Conservation (phyloP, 2,329 filamentous ascomycete genomes). For the Alternaria gaisen region DNA sequence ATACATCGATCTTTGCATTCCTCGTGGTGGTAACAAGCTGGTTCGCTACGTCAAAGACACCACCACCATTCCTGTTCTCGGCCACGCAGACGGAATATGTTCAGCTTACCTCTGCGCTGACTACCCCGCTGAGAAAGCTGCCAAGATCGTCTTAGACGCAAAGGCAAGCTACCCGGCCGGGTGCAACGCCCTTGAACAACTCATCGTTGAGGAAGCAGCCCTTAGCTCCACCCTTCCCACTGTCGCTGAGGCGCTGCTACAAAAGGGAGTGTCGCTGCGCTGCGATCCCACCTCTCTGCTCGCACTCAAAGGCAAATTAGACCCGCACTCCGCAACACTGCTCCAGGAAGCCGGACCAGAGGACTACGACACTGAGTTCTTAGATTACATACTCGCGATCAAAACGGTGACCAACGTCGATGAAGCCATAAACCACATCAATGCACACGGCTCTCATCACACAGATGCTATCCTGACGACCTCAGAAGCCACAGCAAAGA, state of each 20-base stretch:
- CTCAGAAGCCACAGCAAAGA: conserved; percentile 72
- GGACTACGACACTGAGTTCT: conserved; percentile 90
- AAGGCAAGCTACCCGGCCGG: conserved; percentile 96
- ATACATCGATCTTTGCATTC: conserved; percentile 94
- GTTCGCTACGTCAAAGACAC: conserved; percentile 88
- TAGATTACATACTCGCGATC: conserved; percentile 83
- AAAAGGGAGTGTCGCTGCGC: conserved; percentile 80
- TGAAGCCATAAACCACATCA: conserved; percentile 86
- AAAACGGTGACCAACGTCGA: conserved; percentile 74
- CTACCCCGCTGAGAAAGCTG: conserved; percentile 75
- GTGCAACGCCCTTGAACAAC: conserved; percentile 92
- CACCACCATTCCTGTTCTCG: conserved; percentile 93
- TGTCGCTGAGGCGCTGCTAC: conserved; percentile 77
- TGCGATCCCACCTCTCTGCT: conserved; percentile 77
- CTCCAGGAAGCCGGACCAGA: conserved; percentile 71
- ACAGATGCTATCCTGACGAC: conserved; percentile 89
- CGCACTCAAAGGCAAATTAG: conserved; percentile 63
- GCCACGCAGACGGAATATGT: conserved; percentile 95
- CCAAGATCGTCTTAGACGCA: conserved; percentile 83
- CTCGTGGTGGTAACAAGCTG: conserved; percentile 87
- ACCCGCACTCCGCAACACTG: conserved; percentile 51
- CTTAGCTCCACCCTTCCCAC: conserved; percentile 72
- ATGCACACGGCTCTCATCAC: conserved; percentile 89
- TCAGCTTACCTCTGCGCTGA: conserved; percentile 83
- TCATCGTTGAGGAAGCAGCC: conserved; percentile 80